Conservation (phyloP, 106 monocot species). For the Gastrodia elata region DNA sequence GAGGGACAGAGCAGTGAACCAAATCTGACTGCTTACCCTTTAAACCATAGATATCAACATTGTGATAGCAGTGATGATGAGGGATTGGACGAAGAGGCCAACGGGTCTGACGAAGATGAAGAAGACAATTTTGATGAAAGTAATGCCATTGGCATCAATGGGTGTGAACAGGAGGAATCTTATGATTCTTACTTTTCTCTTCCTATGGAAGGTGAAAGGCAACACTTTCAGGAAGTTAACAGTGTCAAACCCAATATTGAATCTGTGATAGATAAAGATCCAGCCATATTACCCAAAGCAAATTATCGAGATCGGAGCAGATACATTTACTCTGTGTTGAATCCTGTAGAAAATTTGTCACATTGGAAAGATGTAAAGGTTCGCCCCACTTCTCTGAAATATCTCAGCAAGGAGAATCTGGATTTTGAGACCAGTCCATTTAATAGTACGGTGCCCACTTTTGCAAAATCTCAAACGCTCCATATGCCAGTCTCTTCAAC, state of each 20-base stretch:
- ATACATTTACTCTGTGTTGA: slow-evolving; percentile 48
- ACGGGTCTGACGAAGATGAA: slow-evolving; percentile 16
- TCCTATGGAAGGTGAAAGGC: slow-evolving; percentile 28
- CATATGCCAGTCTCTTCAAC: neutral
- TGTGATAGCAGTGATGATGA: slow-evolving; percentile 36
- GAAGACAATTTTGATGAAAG: slow-evolving; percentile 22
- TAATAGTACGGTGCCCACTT: slow-evolving; percentile 17
- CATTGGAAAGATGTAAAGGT: slow-evolving; percentile 59
- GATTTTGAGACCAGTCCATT: slow-evolving; percentile 6
- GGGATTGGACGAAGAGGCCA: slow-evolving; percentile 18
- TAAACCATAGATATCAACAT: slow-evolving; percentile 64
- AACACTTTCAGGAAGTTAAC: slow-evolving; percentile 26
- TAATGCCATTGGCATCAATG: neutral
- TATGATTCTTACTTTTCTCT: slow-evolving; percentile 73
- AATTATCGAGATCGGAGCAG: slow-evolving; percentile 39
- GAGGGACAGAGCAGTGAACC: neutral
- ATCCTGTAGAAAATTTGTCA: slow-evolving; percentile 58
- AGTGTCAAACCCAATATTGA: slow-evolving; percentile 11
- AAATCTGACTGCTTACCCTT: slow-evolving; percentile 18
- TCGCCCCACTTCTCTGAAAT: slow-evolving; percentile 4
- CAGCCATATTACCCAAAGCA: neutral
- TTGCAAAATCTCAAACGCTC: neutral
- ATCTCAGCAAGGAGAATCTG: neutral
- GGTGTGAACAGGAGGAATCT: slow-evolving; percentile 57
- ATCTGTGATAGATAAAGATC: neutral